These are phyloP conservation scores for Coemansia sp. DNA, from an alignment of 192 early-diverging fungal species.

Conservation along the genomic window DNA sequence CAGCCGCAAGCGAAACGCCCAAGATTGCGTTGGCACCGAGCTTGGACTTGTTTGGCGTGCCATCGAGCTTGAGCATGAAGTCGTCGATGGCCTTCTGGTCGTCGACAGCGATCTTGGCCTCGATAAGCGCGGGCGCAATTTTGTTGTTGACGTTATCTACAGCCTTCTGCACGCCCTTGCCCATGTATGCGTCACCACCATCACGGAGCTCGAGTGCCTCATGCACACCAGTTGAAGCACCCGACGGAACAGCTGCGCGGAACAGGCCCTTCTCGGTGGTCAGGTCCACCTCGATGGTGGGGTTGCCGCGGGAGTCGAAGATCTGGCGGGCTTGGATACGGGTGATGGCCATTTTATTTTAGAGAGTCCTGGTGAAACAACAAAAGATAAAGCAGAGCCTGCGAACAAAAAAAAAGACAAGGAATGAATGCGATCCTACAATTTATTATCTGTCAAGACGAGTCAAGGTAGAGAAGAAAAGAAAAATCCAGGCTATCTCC, in stretches of 20 bases:
- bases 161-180: conserved; percentile 94
- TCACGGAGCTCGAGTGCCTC: conserved; percentile 99
- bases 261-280: conserved; percentile 92
- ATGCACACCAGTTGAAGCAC: conserved; percentile 98
- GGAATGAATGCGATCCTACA: conserved; percentile 6
- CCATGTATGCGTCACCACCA: conserved; percentile 81
- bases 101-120: conserved; percentile 78
- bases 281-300: conserved; percentile 97
- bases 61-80: conserved; percentile 90
- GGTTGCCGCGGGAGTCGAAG: conserved; percentile 99
- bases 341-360: conserved; percentile 61
- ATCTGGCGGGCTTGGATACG: conserved; percentile 93
- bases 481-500: neutral
- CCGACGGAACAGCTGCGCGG: conserved; percentile 96
- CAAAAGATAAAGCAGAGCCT: neutral
- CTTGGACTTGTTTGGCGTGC: conserved; percentile 93
- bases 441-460: neutral
- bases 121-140: conserved; percentile 82
- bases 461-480: neutral
- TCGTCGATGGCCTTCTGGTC: conserved; percentile 89
- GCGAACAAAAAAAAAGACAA: neutral
- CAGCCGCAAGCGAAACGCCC: conserved; percentile 95
- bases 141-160: conserved; percentile 87
- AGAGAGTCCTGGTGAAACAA: neutral
- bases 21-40: conserved; percentile 98